phyloP scores from a whole-genome alignment of 2,329 filamentous ascomycete species.

The Pyricularia sp. region DNA sequence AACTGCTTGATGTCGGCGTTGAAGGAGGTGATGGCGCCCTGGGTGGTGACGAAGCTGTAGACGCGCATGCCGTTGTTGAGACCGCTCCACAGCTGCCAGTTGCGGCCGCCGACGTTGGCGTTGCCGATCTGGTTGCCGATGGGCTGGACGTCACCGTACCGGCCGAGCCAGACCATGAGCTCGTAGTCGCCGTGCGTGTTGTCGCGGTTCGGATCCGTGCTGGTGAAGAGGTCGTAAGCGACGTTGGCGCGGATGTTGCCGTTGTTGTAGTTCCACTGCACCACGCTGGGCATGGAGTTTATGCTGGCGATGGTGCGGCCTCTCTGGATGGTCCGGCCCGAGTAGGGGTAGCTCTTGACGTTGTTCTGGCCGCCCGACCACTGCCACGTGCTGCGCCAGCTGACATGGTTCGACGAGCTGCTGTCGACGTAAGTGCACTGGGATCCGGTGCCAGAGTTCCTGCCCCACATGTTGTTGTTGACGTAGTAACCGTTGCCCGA shows the following conservation, averaged over 20 bases:
- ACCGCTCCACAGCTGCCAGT: conserved; percentile 52
- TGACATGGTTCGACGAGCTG: conserved; percentile 21
- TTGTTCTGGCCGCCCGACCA: conserved; percentile 28
- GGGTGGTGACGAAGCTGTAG: conserved; percentile 37
- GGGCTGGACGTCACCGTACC: conserved; percentile 46
- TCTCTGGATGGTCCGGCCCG: conserved; percentile 21
- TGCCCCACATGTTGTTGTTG: conserved; percentile 45
- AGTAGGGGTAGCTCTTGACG: conserved; percentile 38
- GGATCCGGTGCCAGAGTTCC: conserved; percentile 23
- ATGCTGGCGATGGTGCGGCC: conserved; percentile 21
- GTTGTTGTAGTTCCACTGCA: conserved; percentile 35
- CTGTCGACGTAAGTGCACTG: conserved; percentile 33
- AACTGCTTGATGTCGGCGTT: conserved; percentile 48
- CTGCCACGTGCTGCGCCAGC: conserved; percentile 33
- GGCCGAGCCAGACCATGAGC: conserved; percentile 58
- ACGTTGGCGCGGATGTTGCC: conserved; percentile 40
- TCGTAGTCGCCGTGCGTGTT: conserved; percentile 43
- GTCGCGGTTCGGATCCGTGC: conserved; percentile 28
- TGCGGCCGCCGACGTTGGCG: conserved; percentile 39
- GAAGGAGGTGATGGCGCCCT: conserved; percentile 38
- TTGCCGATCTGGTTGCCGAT: conserved; percentile 43
- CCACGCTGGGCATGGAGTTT: conserved; percentile 22
- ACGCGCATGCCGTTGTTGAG: conserved; percentile 50
- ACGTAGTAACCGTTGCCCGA: conserved; percentile 23
- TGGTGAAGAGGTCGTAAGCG: conserved; percentile 52